A percentile compares a stretch with the other conserved stretches of the same genome.
phyloP scores from a whole-genome alignment of 169 alveolate species.

The Plasmodium inui region DNA sequence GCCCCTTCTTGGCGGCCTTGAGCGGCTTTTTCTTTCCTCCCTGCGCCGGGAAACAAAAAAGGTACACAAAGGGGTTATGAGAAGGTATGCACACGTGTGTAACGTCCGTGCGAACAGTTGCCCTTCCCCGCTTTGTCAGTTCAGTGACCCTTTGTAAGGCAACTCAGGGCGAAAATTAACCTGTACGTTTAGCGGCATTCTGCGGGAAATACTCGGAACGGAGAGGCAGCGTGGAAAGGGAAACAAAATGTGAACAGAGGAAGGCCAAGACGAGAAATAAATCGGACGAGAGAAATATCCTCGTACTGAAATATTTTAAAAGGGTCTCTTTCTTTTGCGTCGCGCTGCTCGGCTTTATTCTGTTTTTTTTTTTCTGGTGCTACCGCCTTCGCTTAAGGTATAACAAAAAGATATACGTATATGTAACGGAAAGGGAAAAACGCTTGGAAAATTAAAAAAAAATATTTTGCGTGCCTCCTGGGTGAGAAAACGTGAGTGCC shows the following conservation, averaged over 20 bases:
- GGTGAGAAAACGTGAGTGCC: neutral
- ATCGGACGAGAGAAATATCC: neutral
- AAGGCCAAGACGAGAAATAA: neutral
- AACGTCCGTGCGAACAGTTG: neutral
- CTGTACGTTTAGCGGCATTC: conserved; percentile 62
- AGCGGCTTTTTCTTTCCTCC: conserved; percentile 71
- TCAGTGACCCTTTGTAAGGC: neutral
- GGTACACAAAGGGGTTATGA: neutral
- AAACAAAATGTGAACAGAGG: neutral
- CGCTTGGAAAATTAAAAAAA: neutral
- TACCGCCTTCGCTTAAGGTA: neutral
- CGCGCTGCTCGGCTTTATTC: neutral
- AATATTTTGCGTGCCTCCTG: neutral
- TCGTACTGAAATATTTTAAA: neutral
- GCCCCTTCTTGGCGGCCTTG: conserved; percentile 66
- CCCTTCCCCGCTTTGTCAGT: neutral
- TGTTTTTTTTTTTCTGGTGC: neutral
- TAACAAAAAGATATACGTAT: neutral
- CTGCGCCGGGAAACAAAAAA: neutral
- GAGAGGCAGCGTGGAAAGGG: neutral
- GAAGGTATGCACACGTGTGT: neutral
- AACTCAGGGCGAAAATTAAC: neutral
- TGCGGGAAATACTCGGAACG: neutral
- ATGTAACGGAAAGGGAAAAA: neutral
- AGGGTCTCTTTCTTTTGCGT: neutral